Conservation (phyloP, 805 yeast species). For the Kazachstania bromeliacearum region DNA sequence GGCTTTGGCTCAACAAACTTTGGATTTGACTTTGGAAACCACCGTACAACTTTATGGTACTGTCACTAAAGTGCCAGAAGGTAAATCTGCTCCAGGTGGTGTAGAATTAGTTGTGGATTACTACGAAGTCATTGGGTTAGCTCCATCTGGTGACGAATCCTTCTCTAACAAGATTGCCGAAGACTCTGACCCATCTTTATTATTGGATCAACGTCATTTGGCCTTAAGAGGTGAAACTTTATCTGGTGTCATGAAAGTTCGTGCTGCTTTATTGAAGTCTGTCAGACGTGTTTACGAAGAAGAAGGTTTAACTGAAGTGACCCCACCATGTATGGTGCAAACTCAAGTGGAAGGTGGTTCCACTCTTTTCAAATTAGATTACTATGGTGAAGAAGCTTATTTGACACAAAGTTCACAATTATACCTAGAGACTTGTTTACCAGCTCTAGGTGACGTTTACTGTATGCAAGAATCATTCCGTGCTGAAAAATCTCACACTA, state of each 20-base stretch:
- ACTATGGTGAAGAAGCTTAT: slow-evolving; percentile 95
- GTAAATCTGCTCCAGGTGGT: slow-evolving; percentile 95
- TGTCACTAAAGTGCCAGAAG: slow-evolving; percentile 80
- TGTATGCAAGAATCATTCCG: slow-evolving; percentile 98
- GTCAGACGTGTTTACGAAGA: slow-evolving; percentile 71
- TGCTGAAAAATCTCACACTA: slow-evolving; percentile 97
- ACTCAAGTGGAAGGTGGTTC: slow-evolving; percentile 99
- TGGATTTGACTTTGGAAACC: slow-evolving; percentile 79
- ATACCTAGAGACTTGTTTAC: slow-evolving; percentile 91
- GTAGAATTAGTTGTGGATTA: slow-evolving; percentile 88
- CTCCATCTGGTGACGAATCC: slow-evolving; percentile 94
- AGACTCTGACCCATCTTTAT: slow-evolving; percentile 83
- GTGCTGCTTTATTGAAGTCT: slow-evolving; percentile 67
- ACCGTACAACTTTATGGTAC: slow-evolving; percentile 75
- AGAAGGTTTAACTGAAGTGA: slow-evolving; percentile 76
- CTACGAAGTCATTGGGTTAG: slow-evolving; percentile 81
- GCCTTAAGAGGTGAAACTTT: slow-evolving; percentile 94
- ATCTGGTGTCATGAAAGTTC: slow-evolving; percentile 86
- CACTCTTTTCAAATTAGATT: slow-evolving; percentile 82
- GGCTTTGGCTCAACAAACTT: slow-evolving; percentile 81
- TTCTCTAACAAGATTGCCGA: slow-evolving; percentile 92
- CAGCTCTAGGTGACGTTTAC: slow-evolving; percentile 94
- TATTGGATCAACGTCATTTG: slow-evolving; percentile 92
- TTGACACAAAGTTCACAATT: slow-evolving; percentile 95
- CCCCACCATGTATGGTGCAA: slow-evolving; percentile 99